phyloP scores from a whole-genome alignment of 2,329 filamentous ascomycete species.

The Neofusicoccum laricinum region DNA sequence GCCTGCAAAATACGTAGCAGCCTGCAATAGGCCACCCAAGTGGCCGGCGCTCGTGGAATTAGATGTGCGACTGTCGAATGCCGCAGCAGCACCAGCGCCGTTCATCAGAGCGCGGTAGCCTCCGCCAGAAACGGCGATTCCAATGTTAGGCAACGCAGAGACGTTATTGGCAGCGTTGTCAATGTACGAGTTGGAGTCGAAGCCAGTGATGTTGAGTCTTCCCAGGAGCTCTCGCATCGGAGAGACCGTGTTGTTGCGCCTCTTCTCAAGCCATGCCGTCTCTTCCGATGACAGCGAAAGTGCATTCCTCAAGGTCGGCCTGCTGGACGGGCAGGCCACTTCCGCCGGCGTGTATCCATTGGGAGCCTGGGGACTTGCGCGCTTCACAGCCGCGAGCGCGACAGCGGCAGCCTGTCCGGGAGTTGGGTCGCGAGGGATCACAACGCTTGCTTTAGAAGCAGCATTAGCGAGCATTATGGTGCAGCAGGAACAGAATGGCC shows the following conservation, averaged over 20 bases:
- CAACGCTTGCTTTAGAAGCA: not conserved
- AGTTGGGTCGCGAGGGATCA: conserved; percentile 8
- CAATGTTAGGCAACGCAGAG: conserved; percentile 64
- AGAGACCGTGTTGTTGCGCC: conserved; percentile 69
- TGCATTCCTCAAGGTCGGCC: conserved; percentile 67
- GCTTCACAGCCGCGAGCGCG: conserved; percentile 21
- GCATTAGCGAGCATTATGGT: not conserved
- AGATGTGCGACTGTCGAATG: conserved; percentile 71
- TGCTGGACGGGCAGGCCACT: conserved; percentile 66
- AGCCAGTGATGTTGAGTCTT: conserved; percentile 70
- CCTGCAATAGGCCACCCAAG: conserved; percentile 77
- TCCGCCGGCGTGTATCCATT: conserved; percentile 69
- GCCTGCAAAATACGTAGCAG: conserved; percentile 75
- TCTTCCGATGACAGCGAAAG: conserved; percentile 65
- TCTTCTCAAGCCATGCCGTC: conserved; percentile 66
- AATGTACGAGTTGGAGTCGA: conserved; percentile 75
- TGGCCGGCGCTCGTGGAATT: conserved; percentile 63
- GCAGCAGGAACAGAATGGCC: too few relatives aligned
- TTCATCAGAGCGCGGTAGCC: conserved; percentile 85
- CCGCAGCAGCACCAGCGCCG: conserved; percentile 74
- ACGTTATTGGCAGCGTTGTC: conserved; percentile 55
- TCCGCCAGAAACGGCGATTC: conserved; percentile 75
- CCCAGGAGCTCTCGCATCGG: conserved; percentile 73
- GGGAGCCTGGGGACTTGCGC: conserved; percentile 55
- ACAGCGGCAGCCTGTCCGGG: conserved; percentile 11